Evolutionary conservation across 75 land plant species (phyloP).

Genomic region (Pseudotsuga menziesii): DNA sequence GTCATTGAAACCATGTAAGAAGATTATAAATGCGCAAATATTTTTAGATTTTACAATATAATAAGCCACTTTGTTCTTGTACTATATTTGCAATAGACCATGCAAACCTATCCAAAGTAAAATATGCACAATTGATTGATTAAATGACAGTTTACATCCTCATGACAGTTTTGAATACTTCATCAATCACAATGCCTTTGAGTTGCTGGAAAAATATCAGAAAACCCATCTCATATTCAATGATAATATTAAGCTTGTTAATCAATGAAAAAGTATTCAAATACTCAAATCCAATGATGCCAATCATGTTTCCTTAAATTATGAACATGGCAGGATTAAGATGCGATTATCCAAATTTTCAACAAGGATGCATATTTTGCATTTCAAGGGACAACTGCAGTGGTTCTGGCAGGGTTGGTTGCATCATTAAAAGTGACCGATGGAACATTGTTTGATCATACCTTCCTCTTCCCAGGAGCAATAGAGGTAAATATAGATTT

Average conservation of each 20-base stretch:
- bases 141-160: background rate
- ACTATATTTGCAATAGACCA: background rate
- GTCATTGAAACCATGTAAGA: background rate
- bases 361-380: background rate
- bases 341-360: background rate
- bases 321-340: background rate
- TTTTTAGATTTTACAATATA: background rate
- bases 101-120: background rate
- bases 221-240: slow-evolving; percentile 80
- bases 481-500: slow-evolving; percentile 57
- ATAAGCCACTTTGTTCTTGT: background rate
- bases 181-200: slow-evolving; percentile 59
- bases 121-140: background rate
- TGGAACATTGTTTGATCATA: slow-evolving; percentile 85
- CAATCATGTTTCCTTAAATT: background rate
- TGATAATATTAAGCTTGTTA: slow-evolving; percentile 58
- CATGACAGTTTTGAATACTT: slow-evolving; percentile 87
- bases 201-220: slow-evolving; percentile 58
- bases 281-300: background rate
- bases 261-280: background rate
- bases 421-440: slow-evolving; percentile 73
- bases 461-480: slow-evolving; percentile 92
- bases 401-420: slow-evolving; percentile 86
- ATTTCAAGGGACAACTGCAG: slow-evolving; percentile 80
- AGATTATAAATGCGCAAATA: background rate